phyloP scores from a whole-genome alignment of 2,329 filamentous ascomycete species.

The Stachybotrys elegans region DNA sequence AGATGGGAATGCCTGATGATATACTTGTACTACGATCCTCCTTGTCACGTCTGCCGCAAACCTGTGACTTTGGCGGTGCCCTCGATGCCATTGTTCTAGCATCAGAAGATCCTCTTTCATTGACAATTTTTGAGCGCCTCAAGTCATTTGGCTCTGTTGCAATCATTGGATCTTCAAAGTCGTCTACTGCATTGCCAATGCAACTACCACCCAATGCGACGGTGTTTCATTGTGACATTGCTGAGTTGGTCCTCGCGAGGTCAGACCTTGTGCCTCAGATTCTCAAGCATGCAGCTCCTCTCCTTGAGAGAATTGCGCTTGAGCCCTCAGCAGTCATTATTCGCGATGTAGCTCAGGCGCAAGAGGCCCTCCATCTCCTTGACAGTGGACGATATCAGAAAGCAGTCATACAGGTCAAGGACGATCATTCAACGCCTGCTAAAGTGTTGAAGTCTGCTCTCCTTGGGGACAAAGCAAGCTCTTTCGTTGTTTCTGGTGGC shows the following conservation, averaged over 20 bases:
- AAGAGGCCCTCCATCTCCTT: not conserved
- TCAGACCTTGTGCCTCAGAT: not conserved
- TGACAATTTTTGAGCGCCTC: not conserved
- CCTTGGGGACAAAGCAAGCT: not conserved
- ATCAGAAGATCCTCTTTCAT: not conserved
- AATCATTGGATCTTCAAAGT: not conserved
- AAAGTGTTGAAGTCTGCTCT: not conserved
- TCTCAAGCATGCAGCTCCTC: not conserved
- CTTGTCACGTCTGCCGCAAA: not conserved
- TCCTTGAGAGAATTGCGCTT: not conserved
- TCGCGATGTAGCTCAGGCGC: not conserved
- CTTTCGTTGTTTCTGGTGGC: not conserved
- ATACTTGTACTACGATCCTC: not conserved
- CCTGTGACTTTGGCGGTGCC: not conserved
- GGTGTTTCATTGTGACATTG: not conserved
- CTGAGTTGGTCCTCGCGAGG: not conserved
- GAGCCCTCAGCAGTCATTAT: not conserved
- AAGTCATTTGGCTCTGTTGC: not conserved
- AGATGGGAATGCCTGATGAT: too few species aligned
- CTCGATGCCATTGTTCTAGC: not conserved
- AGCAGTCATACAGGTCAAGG: not conserved
- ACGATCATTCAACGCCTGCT: not conserved
- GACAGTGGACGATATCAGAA: not conserved
- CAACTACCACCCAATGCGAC: not conserved
- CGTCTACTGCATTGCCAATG: not conserved